Evolutionary conservation across 495 filamentous ascomycete genomes (phyloP).

Genomic region (Amorphotheca resinae): DNA sequence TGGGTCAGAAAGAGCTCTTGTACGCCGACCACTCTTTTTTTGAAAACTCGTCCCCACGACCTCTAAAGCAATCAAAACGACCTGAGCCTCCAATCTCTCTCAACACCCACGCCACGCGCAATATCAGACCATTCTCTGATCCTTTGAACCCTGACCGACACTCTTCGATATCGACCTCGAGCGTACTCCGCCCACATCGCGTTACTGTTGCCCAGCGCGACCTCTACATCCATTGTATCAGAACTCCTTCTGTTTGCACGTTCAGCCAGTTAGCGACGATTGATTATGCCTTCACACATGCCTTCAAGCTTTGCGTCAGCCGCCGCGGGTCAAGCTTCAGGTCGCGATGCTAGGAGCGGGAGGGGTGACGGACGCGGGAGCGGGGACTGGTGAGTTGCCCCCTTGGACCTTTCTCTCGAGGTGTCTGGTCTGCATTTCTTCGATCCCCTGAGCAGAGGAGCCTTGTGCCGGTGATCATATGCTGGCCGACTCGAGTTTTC

Average conservation of each 20-base stretch:
- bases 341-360: conserved; percentile 36
- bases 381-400: conserved; percentile 43
- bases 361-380: conserved; percentile 41
- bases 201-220: conserved; percentile 11
- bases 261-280: conserved; percentile 7
- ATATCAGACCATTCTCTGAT: conserved; percentile 1
- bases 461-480: too few species aligned
- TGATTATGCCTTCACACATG: conserved; percentile 59
- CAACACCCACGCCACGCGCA: neutral
- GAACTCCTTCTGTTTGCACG: conserved; percentile 10
- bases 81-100: neutral
- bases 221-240: conserved; percentile 1
- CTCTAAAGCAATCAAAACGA: neutral
- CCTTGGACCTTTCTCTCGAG: conserved; percentile 2
- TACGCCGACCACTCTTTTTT: neutral
- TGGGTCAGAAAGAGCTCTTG: neutral
- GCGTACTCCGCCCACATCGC: neutral
- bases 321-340: conserved; percentile 58
- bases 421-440: too few species aligned
- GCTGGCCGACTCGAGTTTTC: too few species aligned
- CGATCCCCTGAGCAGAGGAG: too few species aligned
- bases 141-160: neutral
- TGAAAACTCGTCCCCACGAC: neutral
- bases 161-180: neutral
- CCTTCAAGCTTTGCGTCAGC: conserved; percentile 77